phyloP scores from a whole-genome alignment of 2,329 filamentous ascomycete species.

The Stachybotrys chlorohalonatus region DNA sequence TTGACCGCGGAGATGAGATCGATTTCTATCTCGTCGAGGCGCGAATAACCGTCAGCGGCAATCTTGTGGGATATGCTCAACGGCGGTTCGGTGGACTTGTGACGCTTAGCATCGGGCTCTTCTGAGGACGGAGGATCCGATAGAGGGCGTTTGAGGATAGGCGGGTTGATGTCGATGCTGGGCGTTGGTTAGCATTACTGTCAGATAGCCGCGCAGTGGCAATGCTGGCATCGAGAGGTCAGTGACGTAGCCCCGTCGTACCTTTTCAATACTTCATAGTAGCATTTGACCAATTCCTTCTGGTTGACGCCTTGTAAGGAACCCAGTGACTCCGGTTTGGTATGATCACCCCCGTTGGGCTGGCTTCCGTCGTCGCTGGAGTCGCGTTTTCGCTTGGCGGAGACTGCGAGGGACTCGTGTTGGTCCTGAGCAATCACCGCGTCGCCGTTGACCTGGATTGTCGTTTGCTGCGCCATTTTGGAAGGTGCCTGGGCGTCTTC shows the following conservation, averaged over 20 bases:
- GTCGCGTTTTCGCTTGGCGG: constrained; percentile 53
- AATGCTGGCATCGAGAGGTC: neutral
- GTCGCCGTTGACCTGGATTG: constrained; percentile 31
- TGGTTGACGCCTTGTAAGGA: constrained; percentile 17
- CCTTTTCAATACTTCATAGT: constrained; percentile 27
- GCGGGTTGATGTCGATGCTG: constrained; percentile 46
- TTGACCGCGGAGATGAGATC: constrained; percentile 43
- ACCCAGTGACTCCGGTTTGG: constrained; percentile 14
- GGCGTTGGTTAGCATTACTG: constrained; percentile 17
- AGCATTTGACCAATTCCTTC: constrained; percentile 27
- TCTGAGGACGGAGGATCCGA: constrained; percentile 30
- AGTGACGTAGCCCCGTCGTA: constrained; percentile 14
- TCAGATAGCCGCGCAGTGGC: neutral
- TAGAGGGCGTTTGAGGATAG: constrained; percentile 46
- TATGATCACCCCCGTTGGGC: constrained; percentile 15
- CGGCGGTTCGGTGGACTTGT: constrained; percentile 41
- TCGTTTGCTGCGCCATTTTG: constrained; percentile 32
- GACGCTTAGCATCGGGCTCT: constrained; percentile 51
- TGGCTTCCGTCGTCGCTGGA: constrained; percentile 28
- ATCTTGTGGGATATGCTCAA: constrained; percentile 47
- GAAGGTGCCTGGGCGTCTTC: constrained; percentile 10
- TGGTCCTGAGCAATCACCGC: constrained; percentile 22
- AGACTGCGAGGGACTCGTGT: constrained; percentile 20
- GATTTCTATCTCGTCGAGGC: constrained; percentile 55
- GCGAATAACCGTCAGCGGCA: constrained; percentile 40